Evolutionary conservation across 768 basidiomycete genomes (phyloP).

Genomic region (Lenzites betulinus): DNA sequence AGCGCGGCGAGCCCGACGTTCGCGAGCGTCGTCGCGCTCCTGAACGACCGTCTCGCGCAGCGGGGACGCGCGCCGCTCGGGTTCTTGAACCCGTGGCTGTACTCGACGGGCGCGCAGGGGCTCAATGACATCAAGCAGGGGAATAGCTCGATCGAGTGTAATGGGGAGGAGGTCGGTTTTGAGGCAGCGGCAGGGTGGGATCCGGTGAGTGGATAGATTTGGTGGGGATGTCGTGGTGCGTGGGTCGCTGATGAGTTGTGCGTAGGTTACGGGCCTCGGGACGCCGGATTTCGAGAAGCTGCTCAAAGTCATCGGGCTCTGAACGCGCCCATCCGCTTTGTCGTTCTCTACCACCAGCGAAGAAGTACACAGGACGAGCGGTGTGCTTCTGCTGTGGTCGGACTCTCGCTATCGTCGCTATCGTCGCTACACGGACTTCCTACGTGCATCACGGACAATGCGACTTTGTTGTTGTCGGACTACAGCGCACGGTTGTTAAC

Average conservation of each 20-base stretch:
- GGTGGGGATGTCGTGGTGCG: not conserved
- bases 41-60: conserved; percentile 36
- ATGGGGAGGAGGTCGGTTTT: conserved; percentile 36
- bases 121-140: conserved; percentile 38
- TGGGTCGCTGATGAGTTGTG: not conserved
- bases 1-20: conserved; percentile 37
- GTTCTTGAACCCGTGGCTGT: conserved; percentile 42
- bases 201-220: conserved; percentile 26
- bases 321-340: no score
- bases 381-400: no score
- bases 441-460: no score
- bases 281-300: conserved; percentile 31
- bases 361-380: no score
- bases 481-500: no score
- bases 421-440: no score
- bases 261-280: conserved; percentile 33
- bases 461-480: no score
- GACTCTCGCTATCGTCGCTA: no score
- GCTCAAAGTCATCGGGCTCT: no score
- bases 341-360: no score
- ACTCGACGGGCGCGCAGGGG: conserved; percentile 25
- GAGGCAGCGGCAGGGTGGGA: conserved; percentile 34
- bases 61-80: conserved; percentile 34
- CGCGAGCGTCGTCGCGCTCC: conserved; percentile 35
- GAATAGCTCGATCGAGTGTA: conserved; percentile 36